These are phyloP conservation scores for Rhodotorula sp. DNA, from an alignment of 1,284 basidiomycete genomes.

Conservation along the genomic window DNA sequence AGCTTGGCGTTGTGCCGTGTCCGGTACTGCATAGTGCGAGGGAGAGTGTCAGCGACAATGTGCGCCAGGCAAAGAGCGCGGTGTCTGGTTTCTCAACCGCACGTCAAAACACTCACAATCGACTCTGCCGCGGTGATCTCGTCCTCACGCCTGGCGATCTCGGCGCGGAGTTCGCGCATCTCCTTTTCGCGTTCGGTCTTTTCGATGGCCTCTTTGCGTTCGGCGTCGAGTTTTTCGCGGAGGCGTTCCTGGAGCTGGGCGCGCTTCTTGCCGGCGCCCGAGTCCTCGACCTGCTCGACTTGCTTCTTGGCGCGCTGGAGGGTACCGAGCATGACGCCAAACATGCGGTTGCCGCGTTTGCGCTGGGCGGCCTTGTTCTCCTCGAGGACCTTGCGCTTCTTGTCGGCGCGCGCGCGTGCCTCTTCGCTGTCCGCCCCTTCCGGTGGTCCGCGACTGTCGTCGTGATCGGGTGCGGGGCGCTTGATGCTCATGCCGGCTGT, in stretches of 20 bases:
- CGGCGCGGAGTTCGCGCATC: slow-evolving; percentile 28
- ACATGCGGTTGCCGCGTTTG: slow-evolving; percentile 40
- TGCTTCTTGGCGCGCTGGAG: slow-evolving; percentile 40
- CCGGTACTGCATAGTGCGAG: slow-evolving; percentile 28
- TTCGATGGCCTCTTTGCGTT: slow-evolving; percentile 30
- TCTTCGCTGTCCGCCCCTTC: slow-evolving; percentile 3
- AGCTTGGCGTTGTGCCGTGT: slow-evolving; percentile 39
- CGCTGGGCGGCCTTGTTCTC: slow-evolving; percentile 22
- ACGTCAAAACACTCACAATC: not conserved
- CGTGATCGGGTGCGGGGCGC: not conserved
- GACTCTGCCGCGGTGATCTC: slow-evolving; percentile 31
- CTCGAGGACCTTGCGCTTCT: slow-evolving; percentile 29
- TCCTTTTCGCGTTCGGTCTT: slow-evolving; percentile 29
- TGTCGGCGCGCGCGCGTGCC: slow-evolving; percentile 13
- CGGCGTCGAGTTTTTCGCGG: slow-evolving; percentile 32
- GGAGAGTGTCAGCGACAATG: not conserved
- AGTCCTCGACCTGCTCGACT: slow-evolving; percentile 20
- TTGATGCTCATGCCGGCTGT: not conserved
- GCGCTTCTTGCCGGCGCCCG: slow-evolving; percentile 36
- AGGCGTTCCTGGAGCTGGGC: slow-evolving; percentile 40
- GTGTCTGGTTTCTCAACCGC: no score
- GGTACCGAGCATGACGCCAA: slow-evolving; percentile 41
- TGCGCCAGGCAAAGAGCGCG: no score
- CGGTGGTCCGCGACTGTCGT: not conserved
- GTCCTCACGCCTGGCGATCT: slow-evolving; percentile 38